These are phyloP conservation scores for Fusarium piperis DNA, from an alignment of 2,329 filamentous ascomycete species.

Conservation along the genomic window DNA sequence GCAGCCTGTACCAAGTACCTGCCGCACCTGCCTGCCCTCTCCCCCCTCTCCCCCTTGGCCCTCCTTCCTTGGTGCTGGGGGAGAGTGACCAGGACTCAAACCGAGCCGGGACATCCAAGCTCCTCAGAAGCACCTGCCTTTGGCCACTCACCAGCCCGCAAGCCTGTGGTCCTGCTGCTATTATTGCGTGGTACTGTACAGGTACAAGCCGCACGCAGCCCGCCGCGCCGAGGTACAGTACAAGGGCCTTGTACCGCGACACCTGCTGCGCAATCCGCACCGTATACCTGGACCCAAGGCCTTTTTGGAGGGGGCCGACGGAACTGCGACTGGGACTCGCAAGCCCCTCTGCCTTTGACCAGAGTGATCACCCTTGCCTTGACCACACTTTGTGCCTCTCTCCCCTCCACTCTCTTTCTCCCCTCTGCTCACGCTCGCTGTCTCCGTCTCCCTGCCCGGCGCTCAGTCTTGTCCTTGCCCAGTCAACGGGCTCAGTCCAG, in stretches of 20 bases:
- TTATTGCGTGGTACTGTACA: constrained; percentile 52
- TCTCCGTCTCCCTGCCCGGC: not conserved
- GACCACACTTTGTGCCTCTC: constrained; percentile 4
- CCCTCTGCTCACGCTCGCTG: constrained; percentile 9
- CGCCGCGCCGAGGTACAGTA: constrained; percentile 50
- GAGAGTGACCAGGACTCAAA: constrained; percentile 29
- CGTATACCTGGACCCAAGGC: constrained; percentile 45
- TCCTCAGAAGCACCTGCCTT: constrained; percentile 30
- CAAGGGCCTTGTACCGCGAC: constrained; percentile 46
- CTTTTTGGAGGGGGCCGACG: constrained; percentile 4
- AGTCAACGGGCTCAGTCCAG: constrained; percentile 29
- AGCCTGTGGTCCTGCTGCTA: constrained; percentile 37
- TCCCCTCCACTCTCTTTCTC: not conserved
- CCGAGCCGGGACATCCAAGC: constrained; percentile 37
- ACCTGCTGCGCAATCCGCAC: constrained; percentile 40
- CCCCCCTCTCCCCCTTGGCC: constrained; percentile 20
- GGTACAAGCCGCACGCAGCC: constrained; percentile 47
- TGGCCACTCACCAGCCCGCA: constrained; percentile 38
- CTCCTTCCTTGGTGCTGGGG: constrained; percentile 26
- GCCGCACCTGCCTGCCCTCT: constrained; percentile 29
- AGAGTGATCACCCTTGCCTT: constrained; percentile 31
- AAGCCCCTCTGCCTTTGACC: constrained; percentile 41
- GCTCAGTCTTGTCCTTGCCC: constrained; percentile 8
- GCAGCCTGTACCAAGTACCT: constrained; percentile 26
- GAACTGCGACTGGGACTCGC: constrained; percentile 29